A percentile compares a stretch with the other conserved stretches of the same genome.
phyloP scores from a whole-genome alignment of 345 rosid genomes.

The Camelina sativa region DNA sequence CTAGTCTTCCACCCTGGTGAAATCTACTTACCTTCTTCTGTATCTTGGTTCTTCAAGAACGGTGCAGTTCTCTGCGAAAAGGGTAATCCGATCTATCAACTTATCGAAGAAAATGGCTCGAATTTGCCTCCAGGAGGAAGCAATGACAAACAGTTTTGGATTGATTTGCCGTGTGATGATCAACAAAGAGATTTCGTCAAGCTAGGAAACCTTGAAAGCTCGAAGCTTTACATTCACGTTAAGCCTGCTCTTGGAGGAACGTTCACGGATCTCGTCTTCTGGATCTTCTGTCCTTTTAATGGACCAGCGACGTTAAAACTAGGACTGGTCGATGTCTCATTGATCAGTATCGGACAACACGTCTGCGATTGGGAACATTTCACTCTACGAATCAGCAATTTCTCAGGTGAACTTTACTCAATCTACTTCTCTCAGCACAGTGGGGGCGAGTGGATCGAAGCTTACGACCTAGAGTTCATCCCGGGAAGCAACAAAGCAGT shows the following conservation, averaged over 20 bases:
- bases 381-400: slow-evolving; percentile 86
- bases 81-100: slow-evolving; percentile 45
- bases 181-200: slow-evolving; percentile 53
- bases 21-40: slow-evolving; percentile 58
- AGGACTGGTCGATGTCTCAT: slow-evolving; percentile 53
- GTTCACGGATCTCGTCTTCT: slow-evolving; percentile 80
- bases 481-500: slow-evolving; percentile 62
- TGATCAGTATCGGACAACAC: slow-evolving; percentile 76
- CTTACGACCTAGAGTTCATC: slow-evolving; percentile 67
- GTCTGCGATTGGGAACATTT: slow-evolving; percentile 97
- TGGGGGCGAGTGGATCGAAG: slow-evolving; percentile 81
- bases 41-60: slow-evolving; percentile 47
- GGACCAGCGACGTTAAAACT: slow-evolving; percentile 84
- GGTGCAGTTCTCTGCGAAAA: slow-evolving; percentile 63
- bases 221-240: slow-evolving; percentile 76
- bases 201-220: slow-evolving; percentile 66
- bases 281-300: slow-evolving; percentile 91
- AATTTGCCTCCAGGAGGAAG: slow-evolving; percentile 74
- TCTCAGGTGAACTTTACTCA: slow-evolving; percentile 73
- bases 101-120: slow-evolving; percentile 59
- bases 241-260: slow-evolving; percentile 90
- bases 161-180: slow-evolving; percentile 66
- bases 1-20: slow-evolving; percentile 57
- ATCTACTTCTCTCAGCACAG: slow-evolving; percentile 93
- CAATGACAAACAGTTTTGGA: slow-evolving; percentile 78